Conservation (phyloP, 1,284 basidiomycete genomes). For the Fistulinella cinereoalba region DNA sequence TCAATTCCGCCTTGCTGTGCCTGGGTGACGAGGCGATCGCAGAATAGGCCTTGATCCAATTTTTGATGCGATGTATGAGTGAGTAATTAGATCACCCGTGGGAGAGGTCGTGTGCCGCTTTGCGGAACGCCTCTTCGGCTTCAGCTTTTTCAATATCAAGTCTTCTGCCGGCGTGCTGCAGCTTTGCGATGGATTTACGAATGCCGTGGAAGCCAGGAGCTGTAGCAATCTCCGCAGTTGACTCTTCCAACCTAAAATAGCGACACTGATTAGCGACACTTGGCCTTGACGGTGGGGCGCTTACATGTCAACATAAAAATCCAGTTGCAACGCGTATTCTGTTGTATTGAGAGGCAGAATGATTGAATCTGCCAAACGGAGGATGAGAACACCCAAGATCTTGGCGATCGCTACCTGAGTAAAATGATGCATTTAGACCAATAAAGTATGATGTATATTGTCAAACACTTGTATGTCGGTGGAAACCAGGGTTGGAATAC, state of each 20-base stretch:
- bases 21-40: slow-evolving; percentile 12
- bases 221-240: slow-evolving; percentile 33
- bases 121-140: slow-evolving; percentile 37
- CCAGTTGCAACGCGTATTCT: slow-evolving; percentile 67
- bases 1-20: slow-evolving; percentile 14
- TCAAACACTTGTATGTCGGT: slow-evolving; percentile 55
- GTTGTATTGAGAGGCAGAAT: slow-evolving; percentile 74
- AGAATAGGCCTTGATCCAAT: slow-evolving; percentile 33
- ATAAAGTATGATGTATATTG: neutral
- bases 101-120: slow-evolving; percentile 33
- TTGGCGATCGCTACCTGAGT: slow-evolving; percentile 58
- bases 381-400: slow-evolving; percentile 58
- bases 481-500: slow-evolving; percentile 76
- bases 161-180: slow-evolving; percentile 50
- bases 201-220: slow-evolving; percentile 48
- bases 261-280: too few species aligned
- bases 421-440: slow-evolving; percentile 1
- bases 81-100: neutral
- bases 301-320: slow-evolving; percentile 56
- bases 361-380: slow-evolving; percentile 62
- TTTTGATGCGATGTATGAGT: slow-evolving; percentile 9
- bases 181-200: slow-evolving; percentile 45
- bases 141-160: slow-evolving; percentile 51
- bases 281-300: too few species aligned
- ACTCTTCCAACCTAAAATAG: slow-evolving; percentile 44